These are phyloP conservation scores for Collariella sp. DNA, from an alignment of 495 filamentous ascomycete genomes.

Conservation along the genomic window DNA sequence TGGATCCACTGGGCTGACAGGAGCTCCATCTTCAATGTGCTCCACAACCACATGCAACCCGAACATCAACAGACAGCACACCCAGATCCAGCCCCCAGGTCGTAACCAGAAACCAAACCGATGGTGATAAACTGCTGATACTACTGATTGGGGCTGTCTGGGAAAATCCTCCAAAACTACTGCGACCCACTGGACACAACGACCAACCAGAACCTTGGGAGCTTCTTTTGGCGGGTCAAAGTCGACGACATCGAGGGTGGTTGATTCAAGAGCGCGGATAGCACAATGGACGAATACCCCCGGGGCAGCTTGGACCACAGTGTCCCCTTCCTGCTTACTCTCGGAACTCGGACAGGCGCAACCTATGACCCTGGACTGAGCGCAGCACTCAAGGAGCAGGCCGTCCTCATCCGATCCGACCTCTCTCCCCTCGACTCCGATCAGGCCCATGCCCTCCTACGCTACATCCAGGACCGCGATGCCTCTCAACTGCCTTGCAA, in stretches of 20 bases:
- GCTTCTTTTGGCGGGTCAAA: no score
- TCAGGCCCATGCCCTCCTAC: slow-evolving; percentile 56
- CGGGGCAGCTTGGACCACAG: slow-evolving; percentile 72
- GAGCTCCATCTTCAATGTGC: no score
- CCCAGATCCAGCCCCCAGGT: no score
- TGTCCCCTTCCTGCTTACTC: slow-evolving; percentile 68
- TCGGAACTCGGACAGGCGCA: slow-evolving; percentile 50
- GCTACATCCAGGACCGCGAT: slow-evolving; percentile 59
- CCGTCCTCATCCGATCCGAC: slow-evolving; percentile 55
- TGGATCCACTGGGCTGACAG: no score
- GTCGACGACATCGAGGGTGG: neutral
- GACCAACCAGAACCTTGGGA: no score
- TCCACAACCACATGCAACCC: no score
- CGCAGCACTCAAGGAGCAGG: slow-evolving; percentile 50
- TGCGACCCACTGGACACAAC: no score
- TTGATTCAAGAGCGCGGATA: neutral
- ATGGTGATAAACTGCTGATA: no score
- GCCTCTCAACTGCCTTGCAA: slow-evolving; percentile 54
- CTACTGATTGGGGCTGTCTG: no score
- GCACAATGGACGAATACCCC: slow-evolving; percentile 78
- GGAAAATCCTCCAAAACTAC: no score
- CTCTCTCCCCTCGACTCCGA: slow-evolving; percentile 56
- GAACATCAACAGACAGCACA: no score
- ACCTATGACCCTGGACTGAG: slow-evolving; percentile 31
- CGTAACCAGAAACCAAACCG: no score